Conservation (phyloP, 1,284 basidiomycete genomes). For the Boletus sp. region DNA sequence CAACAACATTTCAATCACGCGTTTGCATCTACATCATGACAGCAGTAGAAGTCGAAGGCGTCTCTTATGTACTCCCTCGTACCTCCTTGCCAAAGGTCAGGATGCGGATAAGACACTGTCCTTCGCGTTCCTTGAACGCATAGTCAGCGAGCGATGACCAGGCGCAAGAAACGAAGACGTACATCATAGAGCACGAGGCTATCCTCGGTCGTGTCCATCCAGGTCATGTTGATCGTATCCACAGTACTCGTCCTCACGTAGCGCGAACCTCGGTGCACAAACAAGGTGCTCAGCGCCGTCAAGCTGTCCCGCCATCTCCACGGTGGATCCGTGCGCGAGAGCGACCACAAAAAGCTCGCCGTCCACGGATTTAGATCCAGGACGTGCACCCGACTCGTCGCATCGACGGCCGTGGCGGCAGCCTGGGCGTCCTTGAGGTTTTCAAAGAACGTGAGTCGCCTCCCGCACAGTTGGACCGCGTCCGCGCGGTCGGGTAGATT, state of each 20-base stretch:
- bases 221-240: constrained; percentile 28
- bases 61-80: constrained; percentile 13
- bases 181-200: constrained; percentile 32
- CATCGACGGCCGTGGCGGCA: constrained; percentile 7
- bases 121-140: constrained; percentile 29
- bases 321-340: constrained; percentile 26
- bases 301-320: constrained; percentile 32
- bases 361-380: constrained; percentile 32
- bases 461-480: constrained; percentile 30
- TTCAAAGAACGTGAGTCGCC: constrained; percentile 33
- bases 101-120: constrained; percentile 33
- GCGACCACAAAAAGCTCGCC: constrained; percentile 27
- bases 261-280: constrained; percentile 21
- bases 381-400: constrained; percentile 29
- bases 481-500: constrained; percentile 34
- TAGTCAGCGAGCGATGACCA: constrained; percentile 5
- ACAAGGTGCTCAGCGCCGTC: constrained; percentile 30
- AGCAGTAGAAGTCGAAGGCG: background rate
- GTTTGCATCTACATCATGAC: background rate
- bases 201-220: constrained; percentile 35
- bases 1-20: too few species aligned
- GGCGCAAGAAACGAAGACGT: constrained; percentile 7
- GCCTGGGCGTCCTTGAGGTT: constrained; percentile 16
- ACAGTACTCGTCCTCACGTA: constrained; percentile 35
- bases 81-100: constrained; percentile 33